Conservation (phyloP, 805 yeast genomes). For the Candida khao-thaluensis region DNA sequence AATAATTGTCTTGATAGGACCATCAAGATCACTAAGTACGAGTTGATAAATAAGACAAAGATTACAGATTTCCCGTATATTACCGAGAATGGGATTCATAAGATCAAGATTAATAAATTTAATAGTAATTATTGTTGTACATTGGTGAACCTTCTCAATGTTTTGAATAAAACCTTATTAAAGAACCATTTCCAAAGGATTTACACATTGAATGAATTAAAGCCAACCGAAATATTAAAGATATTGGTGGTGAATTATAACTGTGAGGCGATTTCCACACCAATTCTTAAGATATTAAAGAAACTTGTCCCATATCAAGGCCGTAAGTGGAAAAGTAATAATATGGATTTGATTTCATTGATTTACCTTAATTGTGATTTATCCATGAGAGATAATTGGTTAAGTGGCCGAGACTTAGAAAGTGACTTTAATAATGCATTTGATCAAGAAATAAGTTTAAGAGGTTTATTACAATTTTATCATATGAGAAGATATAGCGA, state of each 20-base stretch:
- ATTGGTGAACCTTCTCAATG: slow-evolving; percentile 50
- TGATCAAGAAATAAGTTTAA: slow-evolving; percentile 80
- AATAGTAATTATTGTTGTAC: slow-evolving; percentile 48
- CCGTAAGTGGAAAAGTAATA: slow-evolving; percentile 87
- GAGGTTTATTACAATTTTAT: slow-evolving; percentile 77
- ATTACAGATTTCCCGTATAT: slow-evolving; percentile 26
- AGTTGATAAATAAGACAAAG: slow-evolving; percentile 31
- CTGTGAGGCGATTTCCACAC: slow-evolving; percentile 60
- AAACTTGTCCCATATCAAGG: slow-evolving; percentile 88
- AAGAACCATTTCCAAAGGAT: slow-evolving; percentile 71
- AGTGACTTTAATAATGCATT: slow-evolving; percentile 73
- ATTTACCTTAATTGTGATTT: slow-evolving; percentile 76
- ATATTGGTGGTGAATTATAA: slow-evolving; percentile 55
- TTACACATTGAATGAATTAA: slow-evolving; percentile 57
- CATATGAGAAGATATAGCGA: slow-evolving; percentile 57
- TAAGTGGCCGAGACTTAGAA: slow-evolving; percentile 75
- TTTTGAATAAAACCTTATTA: slow-evolving; percentile 57
- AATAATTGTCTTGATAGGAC: slow-evolving; percentile 29
- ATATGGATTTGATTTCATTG: slow-evolving; percentile 90
- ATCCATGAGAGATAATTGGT: slow-evolving; percentile 81
- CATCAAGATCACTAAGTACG: slow-evolving; percentile 12
- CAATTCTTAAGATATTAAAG: slow-evolving; percentile 72
- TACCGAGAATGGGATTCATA: slow-evolving; percentile 26
- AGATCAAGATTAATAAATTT: slow-evolving; percentile 23
- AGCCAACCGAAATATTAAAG: slow-evolving; percentile 62